Percentiles rank a stretch among this genome's conserved stretches.
These are phyloP conservation scores for Magnolia kwangsiensis DNA, from an alignment of 164 flowering plant species.

Conservation along the genomic window DNA sequence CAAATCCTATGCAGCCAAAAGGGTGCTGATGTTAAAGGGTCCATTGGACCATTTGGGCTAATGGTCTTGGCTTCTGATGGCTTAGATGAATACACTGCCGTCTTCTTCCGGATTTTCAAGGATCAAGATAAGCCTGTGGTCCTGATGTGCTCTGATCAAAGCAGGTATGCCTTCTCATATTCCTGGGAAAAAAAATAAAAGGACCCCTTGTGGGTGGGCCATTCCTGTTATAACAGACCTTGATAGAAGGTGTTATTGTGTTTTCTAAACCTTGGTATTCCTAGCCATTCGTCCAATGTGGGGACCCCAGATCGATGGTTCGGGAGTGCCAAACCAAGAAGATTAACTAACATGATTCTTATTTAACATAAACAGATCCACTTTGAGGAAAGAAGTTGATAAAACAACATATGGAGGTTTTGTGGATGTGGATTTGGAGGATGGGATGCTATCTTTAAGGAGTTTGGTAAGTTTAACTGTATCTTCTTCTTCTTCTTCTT, in stretches of 20 bases:
- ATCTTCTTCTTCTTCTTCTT: background rate
- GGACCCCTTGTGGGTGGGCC: background rate
- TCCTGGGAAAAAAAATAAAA: background rate
- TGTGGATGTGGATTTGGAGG: constrained; percentile 56
- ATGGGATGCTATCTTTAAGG: constrained; percentile 63
- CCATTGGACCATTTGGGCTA: constrained; percentile 88
- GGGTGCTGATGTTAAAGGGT: constrained; percentile 56
- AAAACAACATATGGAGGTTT: constrained; percentile 83
- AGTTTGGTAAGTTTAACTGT: constrained; percentile 53
- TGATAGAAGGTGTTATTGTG: background rate
- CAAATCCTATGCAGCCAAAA: constrained; percentile 44
- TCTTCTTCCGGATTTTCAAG: constrained; percentile 75
- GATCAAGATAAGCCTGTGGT: constrained; percentile 41
- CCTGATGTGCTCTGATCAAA: constrained; percentile 88
- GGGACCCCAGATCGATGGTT: background rate
- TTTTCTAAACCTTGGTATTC: background rate
- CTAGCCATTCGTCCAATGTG: background rate
- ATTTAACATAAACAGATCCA: constrained; percentile 39
- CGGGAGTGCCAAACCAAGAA: background rate
- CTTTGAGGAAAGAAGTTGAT: constrained; percentile 30
- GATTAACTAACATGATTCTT: background rate
- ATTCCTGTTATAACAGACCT: background rate
- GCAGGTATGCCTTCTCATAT: constrained; percentile 27
- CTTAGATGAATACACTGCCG: constrained; percentile 66
- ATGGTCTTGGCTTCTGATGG: constrained; percentile 63